A percentile compares a stretch with the other conserved stretches of the same genome.
phyloP scores from a whole-genome alignment of 345 rosid species.

The Raphanus sativus region DNA sequence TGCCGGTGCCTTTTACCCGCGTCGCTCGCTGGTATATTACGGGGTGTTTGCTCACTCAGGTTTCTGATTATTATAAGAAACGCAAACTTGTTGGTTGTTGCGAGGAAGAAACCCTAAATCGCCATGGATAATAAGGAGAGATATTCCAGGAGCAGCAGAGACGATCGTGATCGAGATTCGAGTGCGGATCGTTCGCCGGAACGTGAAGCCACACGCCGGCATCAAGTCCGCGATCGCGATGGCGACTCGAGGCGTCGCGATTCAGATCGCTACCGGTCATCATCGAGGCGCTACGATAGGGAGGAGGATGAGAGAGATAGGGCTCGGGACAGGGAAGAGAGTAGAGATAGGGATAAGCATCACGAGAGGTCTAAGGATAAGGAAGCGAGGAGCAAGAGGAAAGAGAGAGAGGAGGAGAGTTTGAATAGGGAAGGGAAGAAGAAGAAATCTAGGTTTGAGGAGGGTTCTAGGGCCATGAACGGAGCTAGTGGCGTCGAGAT shows the following conservation, averaged over 20 bases:
- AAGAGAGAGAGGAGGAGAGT: constrained; percentile 43
- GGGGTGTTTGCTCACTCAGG: not conserved
- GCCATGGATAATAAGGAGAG: not conserved
- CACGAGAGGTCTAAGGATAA: constrained; percentile 39
- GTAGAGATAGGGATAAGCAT: constrained; percentile 38
- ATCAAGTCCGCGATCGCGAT: constrained; percentile 18
- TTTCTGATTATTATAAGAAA: too few relatives aligned
- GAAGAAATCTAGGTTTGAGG: constrained; percentile 47
- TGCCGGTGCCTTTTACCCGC: not conserved
- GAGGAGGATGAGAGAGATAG: constrained; percentile 35
- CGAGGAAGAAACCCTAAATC: not conserved
- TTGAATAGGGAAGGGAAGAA: constrained; percentile 42
- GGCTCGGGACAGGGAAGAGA: constrained; percentile 28
- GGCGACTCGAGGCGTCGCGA: constrained; percentile 41
- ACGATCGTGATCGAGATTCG: constrained; percentile 47
- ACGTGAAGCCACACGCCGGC: constrained; percentile 20
- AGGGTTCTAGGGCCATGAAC: constrained; percentile 36
- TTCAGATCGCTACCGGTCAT: constrained; percentile 19
- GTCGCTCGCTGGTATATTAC: not conserved
- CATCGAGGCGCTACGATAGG: constrained; percentile 38
- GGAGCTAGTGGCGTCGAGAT: constrained; percentile 41
- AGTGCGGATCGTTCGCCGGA: constrained; percentile 42
- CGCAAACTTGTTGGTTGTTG: too few relatives aligned
- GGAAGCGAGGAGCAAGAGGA: constrained; percentile 37
- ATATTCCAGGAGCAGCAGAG: constrained; percentile 49